Base-by-base conservation (phyloP, 257 asterid species). In the Salvia splendens region DNA sequence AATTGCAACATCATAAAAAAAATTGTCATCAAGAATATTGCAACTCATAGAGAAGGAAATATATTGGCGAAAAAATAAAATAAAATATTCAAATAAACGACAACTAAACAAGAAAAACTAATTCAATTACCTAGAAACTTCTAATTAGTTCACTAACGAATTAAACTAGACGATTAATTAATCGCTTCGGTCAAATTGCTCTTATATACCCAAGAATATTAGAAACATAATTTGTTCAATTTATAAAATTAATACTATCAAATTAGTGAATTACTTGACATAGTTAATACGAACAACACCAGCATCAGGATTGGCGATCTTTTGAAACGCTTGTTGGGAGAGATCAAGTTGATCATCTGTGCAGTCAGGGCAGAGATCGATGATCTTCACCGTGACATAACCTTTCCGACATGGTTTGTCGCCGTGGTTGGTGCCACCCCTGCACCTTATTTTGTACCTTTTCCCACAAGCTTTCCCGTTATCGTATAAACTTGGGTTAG, bases 291-390 rank as follows among this genome's bases (percentile, higher is more conserved):
- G 64, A 46, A 74, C 43, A 41, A 41, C 76, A 3, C 83, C 83
- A 5, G 80, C 83, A 63, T 66, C 65, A 28, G 71, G 81, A 15
- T 73, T 60, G 9, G 77, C 87, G 52, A 82, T 79, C 33, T 5
- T 8, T 3, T 59, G 17, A 68, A 79, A 82, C 12, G 84, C 83
- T 56, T 77, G 57, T 32, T 35, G 20, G 24, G 84, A 82, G 42
- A 82, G 87, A 51, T 82, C 84, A 35, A 82, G 66, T 53, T 77
- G 81, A 43, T 64, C 47, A 1, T 32, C 43, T 1, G 15, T 70
- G 16, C 87, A 79, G 9, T 64, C 75, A 0, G 77, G 79, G 67
- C 84, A 79, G 6, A 43, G 74, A 65, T 74, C 79, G 2, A 82
- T 85, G 1, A 82, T 66, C 36, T 48, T 77, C 6, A 82, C 87